Conservation (phyloP, 495 filamentous ascomycete genomes). For the Podospora comata region DNA sequence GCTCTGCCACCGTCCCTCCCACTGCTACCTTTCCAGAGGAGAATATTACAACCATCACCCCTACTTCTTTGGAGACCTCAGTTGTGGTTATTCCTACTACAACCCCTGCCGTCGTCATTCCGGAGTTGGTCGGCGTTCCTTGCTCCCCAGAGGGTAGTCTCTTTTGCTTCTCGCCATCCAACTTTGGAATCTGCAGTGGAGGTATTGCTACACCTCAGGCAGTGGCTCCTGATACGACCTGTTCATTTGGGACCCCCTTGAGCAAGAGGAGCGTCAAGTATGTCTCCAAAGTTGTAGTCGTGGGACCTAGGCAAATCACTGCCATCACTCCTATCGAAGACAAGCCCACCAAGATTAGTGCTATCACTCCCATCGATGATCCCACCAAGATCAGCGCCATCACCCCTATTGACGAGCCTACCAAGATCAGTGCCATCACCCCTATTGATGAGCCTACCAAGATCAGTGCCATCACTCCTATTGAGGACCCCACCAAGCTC, state of each 20-base stretch:
- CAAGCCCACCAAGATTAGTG: not conserved
- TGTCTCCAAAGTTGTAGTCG: conserved; percentile 2
- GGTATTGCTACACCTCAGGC: conserved; percentile 17
- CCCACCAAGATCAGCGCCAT: not conserved
- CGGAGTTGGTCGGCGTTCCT: not conserved
- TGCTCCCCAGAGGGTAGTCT: conserved; percentile 21
- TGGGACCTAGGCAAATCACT: not conserved
- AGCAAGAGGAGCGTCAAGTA: conserved; percentile 15
- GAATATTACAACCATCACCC: not conserved
- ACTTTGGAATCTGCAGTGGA: conserved; percentile 25
- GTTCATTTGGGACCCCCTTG: conserved; percentile 10
- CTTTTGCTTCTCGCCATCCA: conserved; percentile 18
- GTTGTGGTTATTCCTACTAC: not conserved
- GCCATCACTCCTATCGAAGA: not conserved
- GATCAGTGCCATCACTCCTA: not conserved
- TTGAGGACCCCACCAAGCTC: not conserved
- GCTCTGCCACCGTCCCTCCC: not conserved
- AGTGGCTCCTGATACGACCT: conserved; percentile 23
- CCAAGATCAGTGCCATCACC: no score
- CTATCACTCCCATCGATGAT: not conserved
- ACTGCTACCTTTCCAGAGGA: not conserved
- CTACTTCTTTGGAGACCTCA: not conserved
- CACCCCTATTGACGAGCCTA: not conserved
- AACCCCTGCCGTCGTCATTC: not conserved
- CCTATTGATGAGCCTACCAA: not conserved